Evolutionary conservation across 2,329 filamentous ascomycete species (phyloP).

Genomic region (Parascedosporium putredinis): DNA sequence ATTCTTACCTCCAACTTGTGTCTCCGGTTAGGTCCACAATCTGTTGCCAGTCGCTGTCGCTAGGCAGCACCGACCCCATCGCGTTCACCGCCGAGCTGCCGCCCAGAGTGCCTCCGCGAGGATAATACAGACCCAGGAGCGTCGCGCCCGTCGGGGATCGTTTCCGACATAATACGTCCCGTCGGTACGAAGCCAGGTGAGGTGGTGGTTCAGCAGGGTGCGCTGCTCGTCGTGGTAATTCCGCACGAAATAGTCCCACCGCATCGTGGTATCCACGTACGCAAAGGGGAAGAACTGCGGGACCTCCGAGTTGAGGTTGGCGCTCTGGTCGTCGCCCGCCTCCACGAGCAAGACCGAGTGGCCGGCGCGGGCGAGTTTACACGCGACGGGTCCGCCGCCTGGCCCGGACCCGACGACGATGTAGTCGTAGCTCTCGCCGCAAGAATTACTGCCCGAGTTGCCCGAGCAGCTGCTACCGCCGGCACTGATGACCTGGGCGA

Average conservation of each 20-base stretch:
- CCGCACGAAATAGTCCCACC: constrained; percentile 50
- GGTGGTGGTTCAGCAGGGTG: background rate
- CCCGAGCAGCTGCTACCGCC: no score
- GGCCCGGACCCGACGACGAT: constrained; percentile 52
- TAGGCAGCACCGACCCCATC: constrained; percentile 19
- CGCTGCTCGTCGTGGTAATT: constrained; percentile 29
- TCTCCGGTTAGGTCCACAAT: constrained; percentile 32
- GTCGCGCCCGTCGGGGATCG: constrained; percentile 19
- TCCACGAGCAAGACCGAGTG: constrained; percentile 51
- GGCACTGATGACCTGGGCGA: no score
- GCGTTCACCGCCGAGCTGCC: constrained; percentile 24
- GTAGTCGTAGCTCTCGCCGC: constrained; percentile 39
- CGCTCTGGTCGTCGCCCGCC: constrained; percentile 47
- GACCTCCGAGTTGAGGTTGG: constrained; percentile 30
- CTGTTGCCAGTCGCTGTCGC: constrained; percentile 24
- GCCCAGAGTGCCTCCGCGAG: constrained; percentile 25
- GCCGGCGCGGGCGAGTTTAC: constrained; percentile 47
- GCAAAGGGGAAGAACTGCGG: constrained; percentile 37
- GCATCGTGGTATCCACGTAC: constrained; percentile 38
- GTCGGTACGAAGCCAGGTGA: background rate
- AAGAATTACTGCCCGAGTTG: no score
- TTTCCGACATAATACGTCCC: constrained; percentile 9
- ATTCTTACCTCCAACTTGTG: constrained; percentile 22
- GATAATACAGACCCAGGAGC: constrained; percentile 28
- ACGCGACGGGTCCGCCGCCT: constrained; percentile 48